Evolutionary conservation across 2,329 filamentous ascomycete species (phyloP).

Genomic region (Blastomyces emzantsi): DNA sequence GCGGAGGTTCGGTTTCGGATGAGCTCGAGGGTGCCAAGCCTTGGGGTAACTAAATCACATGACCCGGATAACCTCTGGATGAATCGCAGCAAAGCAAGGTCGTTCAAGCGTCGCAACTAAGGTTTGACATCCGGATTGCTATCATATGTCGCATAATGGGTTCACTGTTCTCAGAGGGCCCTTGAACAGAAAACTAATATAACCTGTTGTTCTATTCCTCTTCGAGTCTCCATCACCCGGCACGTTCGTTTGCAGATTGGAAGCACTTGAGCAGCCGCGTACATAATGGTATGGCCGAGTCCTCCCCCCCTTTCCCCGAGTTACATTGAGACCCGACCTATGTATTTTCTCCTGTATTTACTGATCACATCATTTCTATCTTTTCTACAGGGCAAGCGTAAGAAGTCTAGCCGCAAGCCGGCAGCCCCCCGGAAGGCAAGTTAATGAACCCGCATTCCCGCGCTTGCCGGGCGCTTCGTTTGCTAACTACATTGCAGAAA

Average conservation of each 20-base stretch:
- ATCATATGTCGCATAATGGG: neutral
- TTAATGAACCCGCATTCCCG: neutral
- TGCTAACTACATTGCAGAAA: conserved; percentile 23
- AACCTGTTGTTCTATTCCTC: neutral
- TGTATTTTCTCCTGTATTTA: neutral
- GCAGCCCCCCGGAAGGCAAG: conserved; percentile 71
- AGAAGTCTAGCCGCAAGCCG: conserved; percentile 72
- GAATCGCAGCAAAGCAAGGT: neutral
- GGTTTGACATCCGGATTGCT: neutral
- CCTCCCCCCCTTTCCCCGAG: neutral
- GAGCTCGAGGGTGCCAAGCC: too few relatives aligned
- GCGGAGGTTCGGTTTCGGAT: too few relatives aligned
- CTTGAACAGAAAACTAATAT: neutral
- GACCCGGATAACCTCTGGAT: neutral
- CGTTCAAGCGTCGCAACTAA: neutral
- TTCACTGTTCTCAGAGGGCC: neutral
- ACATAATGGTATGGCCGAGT: neutral
- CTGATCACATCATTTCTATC: neutral
- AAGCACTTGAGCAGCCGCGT: neutral
- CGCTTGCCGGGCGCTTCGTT: neutral
- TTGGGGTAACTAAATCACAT: neutral
- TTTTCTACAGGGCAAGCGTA: conserved; percentile 69
- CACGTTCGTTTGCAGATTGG: neutral
- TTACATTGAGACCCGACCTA: neutral
- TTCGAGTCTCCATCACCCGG: neutral